Conservation (phyloP, 2,329 filamentous ascomycete genomes). For the Trichophyton mentagrophytes region DNA sequence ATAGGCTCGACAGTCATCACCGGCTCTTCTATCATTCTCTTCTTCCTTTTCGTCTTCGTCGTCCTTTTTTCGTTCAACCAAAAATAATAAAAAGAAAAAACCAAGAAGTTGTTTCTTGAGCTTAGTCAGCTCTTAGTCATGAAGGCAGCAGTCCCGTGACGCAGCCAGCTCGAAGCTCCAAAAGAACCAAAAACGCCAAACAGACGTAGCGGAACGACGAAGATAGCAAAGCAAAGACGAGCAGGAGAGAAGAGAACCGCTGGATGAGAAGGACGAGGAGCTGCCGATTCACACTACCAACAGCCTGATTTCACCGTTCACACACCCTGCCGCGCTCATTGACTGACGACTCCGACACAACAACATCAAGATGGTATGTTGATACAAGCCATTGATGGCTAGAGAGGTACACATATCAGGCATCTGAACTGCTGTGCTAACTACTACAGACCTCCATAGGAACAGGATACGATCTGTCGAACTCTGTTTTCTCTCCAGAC, state of each 20-base stretch:
- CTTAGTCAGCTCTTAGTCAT: not conserved
- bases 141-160: conserved; percentile 15
- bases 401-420: not conserved
- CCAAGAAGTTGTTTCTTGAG: not conserved
- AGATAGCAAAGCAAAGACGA: not conserved
- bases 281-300: not conserved
- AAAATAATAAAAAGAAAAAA: not conserved
- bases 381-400: not conserved
- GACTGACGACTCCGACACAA: not conserved
- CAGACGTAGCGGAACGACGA: not conserved
- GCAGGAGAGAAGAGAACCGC: not conserved
- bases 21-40: not conserved
- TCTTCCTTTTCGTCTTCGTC: not conserved
- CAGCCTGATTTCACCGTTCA: not conserved
- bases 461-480: conserved; percentile 97
- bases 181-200: not conserved
- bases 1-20: not conserved
- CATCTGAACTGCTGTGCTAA: not conserved
- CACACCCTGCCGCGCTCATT: not conserved
- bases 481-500: conserved; percentile 98
- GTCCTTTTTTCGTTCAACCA: too few relatives aligned
- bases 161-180: conserved; percentile 8
- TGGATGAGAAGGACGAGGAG: not conserved
- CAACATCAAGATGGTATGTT: conserved; percentile 2
- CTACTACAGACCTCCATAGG: conserved; percentile 82